A percentile compares a stretch with the other conserved stretches of the same genome.
Conservation (phyloP, 345 rosid genomes). For the Stellera chamaejasme region DNA sequence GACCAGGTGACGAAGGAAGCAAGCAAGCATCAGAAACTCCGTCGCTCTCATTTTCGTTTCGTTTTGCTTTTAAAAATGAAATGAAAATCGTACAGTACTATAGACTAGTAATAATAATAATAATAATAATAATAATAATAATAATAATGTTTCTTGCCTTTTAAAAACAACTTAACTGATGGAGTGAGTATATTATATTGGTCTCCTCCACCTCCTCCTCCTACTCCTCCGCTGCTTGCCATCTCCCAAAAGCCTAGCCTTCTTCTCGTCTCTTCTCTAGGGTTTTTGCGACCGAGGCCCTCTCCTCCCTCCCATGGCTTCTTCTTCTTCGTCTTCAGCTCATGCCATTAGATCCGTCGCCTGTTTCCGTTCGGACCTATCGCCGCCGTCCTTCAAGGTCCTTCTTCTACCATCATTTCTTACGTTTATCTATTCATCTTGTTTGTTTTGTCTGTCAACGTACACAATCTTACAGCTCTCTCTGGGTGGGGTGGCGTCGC, state of each 20-base stretch:
- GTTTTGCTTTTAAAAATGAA: slow-evolving; percentile 8
- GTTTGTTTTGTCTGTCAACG: not conserved
- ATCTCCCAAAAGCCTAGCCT: not conserved
- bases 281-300: slow-evolving; percentile 11
- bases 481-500: not conserved
- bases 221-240: not conserved
- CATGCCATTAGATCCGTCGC: slow-evolving; percentile 52
- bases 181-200: too few species aligned
- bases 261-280: slow-evolving; percentile 12
- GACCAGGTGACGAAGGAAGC: too few species aligned
- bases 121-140: slow-evolving; percentile 6
- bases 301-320: slow-evolving; percentile 36
- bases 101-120: slow-evolving; percentile 2
- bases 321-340: slow-evolving; percentile 50
- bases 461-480: not conserved
- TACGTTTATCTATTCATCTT: not conserved
- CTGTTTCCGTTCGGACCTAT: slow-evolving; percentile 28
- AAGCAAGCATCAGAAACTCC: slow-evolving; percentile 19
- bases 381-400: slow-evolving; percentile 47
- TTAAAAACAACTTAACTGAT: too few species aligned
- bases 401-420: slow-evolving; percentile 3
- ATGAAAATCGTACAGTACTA: too few species aligned
- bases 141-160: slow-evolving; percentile 5
- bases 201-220: too few species aligned
- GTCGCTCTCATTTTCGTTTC: slow-evolving; percentile 6